Evolutionary conservation across 106 monocot genomes (phyloP).

Genomic region (Iris macrosiphon): DNA sequence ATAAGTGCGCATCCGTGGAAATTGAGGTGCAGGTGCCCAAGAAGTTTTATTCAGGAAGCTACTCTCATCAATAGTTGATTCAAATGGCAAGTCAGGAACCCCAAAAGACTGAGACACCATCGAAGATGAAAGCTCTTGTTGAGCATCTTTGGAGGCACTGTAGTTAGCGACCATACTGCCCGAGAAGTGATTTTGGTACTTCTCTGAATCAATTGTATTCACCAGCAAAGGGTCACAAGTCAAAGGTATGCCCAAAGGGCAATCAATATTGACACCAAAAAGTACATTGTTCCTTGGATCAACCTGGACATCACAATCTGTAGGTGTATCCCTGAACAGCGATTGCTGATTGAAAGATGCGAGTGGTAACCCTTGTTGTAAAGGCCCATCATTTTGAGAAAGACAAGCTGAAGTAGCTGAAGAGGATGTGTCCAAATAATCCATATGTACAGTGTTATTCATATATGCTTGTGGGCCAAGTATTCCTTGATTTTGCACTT

Average conservation of each 20-base stretch:
- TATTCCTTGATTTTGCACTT: slow-evolving; percentile 28
- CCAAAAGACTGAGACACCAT: slow-evolving; percentile 84
- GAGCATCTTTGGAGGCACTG: slow-evolving; percentile 52
- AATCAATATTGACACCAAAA: slow-evolving; percentile 68
- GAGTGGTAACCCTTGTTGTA: slow-evolving; percentile 47
- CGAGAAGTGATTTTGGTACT: slow-evolving; percentile 47
- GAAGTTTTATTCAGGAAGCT: slow-evolving; percentile 64
- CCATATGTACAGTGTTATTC: slow-evolving; percentile 45
- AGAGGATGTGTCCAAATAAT: slow-evolving; percentile 79
- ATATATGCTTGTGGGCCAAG: slow-evolving; percentile 29
- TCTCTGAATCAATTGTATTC: slow-evolving; percentile 41
- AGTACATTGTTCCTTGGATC: slow-evolving; percentile 64
- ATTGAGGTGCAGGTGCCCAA: slow-evolving; percentile 49
- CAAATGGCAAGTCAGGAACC: slow-evolving; percentile 74
- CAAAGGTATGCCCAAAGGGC: slow-evolving; percentile 42
- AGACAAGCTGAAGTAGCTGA: slow-evolving; percentile 76
- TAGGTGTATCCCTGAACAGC: slow-evolving; percentile 38
- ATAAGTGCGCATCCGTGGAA: slow-evolving; percentile 71
- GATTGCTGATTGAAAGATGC: slow-evolving; percentile 51
- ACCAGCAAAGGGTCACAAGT: slow-evolving; percentile 38
- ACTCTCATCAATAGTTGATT: slow-evolving; percentile 62
- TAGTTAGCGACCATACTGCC: slow-evolving; percentile 45
- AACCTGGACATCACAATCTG: slow-evolving; percentile 30
- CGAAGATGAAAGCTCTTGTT: slow-evolving; percentile 74
- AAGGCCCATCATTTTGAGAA: slow-evolving; percentile 50